Percentiles rank a stretch among this genome's conserved stretches.
Evolutionary conservation across 345 rosid genomes (phyloP).

Genomic region (Citrus sp.): DNA sequence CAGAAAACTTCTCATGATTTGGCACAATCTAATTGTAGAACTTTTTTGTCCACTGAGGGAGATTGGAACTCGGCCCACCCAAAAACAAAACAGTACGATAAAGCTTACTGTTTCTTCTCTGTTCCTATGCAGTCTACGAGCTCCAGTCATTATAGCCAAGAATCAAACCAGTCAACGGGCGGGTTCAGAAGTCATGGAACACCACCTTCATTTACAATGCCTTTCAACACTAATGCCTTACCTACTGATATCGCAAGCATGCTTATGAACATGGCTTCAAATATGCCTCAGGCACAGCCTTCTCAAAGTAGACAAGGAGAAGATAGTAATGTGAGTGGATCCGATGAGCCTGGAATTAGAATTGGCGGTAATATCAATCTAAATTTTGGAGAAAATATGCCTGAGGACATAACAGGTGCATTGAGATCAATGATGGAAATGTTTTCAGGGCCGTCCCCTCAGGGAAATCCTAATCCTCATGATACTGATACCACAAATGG

Average conservation of each 20-base stretch:
- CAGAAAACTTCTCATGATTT: not conserved
- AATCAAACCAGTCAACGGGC: slow-evolving; percentile 26
- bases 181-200: slow-evolving; percentile 25
- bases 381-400: slow-evolving; percentile 41
- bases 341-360: slow-evolving; percentile 38
- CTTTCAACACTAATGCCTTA: slow-evolving; percentile 25
- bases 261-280: slow-evolving; percentile 35
- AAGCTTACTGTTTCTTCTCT: not conserved
- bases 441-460: slow-evolving; percentile 56
- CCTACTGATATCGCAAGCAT: slow-evolving; percentile 35
- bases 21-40: not conserved
- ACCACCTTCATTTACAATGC: slow-evolving; percentile 30
- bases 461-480: slow-evolving; percentile 29
- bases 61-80: not conserved
- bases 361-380: slow-evolving; percentile 38
- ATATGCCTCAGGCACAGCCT: slow-evolving; percentile 29
- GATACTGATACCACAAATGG: slow-evolving; percentile 34
- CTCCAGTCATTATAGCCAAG: slow-evolving; percentile 30
- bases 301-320: slow-evolving; percentile 36
- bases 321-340: slow-evolving; percentile 13
- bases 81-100: not conserved
- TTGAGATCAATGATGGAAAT: slow-evolving; percentile 66
- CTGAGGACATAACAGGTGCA: slow-evolving; percentile 55
- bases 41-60: not conserved
- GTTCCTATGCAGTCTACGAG: slow-evolving; percentile 19